Evolutionary conservation across 1,139 yeast genomes (phyloP), one percentile per base, ranked within the genome.

Genomic region (Ashbya aceris): DNA sequence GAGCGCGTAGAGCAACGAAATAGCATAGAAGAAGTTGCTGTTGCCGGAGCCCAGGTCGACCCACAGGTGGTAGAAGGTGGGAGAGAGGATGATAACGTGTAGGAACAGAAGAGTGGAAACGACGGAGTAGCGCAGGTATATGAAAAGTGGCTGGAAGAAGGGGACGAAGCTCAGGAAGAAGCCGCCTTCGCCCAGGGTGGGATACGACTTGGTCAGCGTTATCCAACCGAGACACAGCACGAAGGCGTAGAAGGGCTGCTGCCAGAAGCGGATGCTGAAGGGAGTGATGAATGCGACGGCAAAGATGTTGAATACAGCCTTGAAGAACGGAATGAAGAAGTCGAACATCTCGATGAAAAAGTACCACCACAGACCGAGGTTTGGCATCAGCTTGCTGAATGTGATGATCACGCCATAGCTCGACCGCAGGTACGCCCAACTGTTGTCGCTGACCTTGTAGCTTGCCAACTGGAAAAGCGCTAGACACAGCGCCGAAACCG

Each of bases 361-460:
- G 66, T 91, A 91, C 99, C 99, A 91, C 99, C 99, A 91, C 32
- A 91, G 69, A 0, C 98, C 98, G 49, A 91, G 65, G 61, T 87
- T 87, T 10, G 65, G 65, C 20, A 52, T 51, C 7, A 86, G 76
- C 49, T 85, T 86, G 39, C 71, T 71, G 53, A 84, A 80, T 29
- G 70, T 65, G 7, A 86, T 55, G 8, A 77, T 66, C 0, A 80
- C 71, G 11, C 81, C 77, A 56, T 81, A 84, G 47, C 84, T 77
- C 35, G 78, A 73, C 12, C 62, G 56, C 2, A 86, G 39, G 54
- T 83, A 89, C 43, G 71, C 64, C 69, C 74, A 70, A 8, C 74
- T 69, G 10, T 65, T 62, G 7, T 65, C 58, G 27, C 71, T 67
- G 4, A 68, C 31, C 12, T 53, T 47, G 50, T 62, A 74, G 48